Base-by-base conservation (phyloP, 2,329 filamentous ascomycete species). In the Colletotrichum sp. region DNA sequence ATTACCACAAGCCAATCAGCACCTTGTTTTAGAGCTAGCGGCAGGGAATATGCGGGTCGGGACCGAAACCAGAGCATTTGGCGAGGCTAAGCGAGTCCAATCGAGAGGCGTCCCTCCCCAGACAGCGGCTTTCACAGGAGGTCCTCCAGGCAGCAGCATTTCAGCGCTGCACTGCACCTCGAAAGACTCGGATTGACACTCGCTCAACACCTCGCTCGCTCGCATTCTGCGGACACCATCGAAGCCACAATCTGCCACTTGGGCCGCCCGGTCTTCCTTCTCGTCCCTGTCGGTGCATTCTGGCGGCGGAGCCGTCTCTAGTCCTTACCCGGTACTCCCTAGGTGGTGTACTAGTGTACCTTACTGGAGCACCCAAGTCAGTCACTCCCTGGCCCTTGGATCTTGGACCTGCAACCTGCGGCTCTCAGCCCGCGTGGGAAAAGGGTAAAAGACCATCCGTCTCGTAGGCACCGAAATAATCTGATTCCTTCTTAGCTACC, bases 121-220 rank as follows among this genome's bases (percentile, higher is more conserved):
- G 44, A 52, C 44, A 52, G 44, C 44, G 18, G 44, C 28, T 28
- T 28, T 28, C 28, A 28, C 28, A 28, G 28, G 28, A 28, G 28
- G 28, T 28, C 28, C 28, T 30, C 55, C 75, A 77, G 75, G 75
- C 75, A 77, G 67, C 75, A 77, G 75, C 75, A 77, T 77, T 75
- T 59, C 70, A 64, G 36, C 60, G 28, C 30, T 24, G 21, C 69
- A 62, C n/a, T 39, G 34, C 34, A 30, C 18, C 62, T 24, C 34
- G 21, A 15, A 55, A 16, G 16, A 44, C 34, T n/a, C 34, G n/a
- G 30, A 39, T 26, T 34, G 13, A 24, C 32, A 21, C 44, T 21
- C 44, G n/a, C 44, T 44, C 39, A 44, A 12, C 39, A 44, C 39
- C 39, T 52, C n/a, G 44, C 44, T 21, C 55, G 30, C n/a, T 32